Evolutionary conservation across 2,329 filamentous ascomycete species (phyloP).

Genomic region (Bipolaris zeicola): DNA sequence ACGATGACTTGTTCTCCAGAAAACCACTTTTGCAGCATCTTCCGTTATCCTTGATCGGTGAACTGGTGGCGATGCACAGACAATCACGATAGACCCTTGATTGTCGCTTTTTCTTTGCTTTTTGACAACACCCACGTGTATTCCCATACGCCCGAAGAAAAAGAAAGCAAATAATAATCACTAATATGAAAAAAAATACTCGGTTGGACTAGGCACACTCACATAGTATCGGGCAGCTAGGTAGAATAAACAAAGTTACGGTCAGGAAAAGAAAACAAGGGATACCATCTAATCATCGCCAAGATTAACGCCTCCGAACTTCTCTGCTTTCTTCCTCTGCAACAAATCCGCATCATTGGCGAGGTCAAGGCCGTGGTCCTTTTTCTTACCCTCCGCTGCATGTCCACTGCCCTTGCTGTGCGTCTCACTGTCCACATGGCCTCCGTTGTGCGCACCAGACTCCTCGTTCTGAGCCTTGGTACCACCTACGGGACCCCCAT

Average conservation of each 20-base stretch:
- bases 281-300: neutral
- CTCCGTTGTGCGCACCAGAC: neutral
- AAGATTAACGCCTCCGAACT: constrained; percentile 22
- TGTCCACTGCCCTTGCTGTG: neutral
- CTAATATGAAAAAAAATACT: no score
- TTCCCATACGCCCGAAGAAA: no score
- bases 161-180: no score
- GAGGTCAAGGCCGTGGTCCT: neutral
- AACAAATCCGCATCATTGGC: constrained; percentile 7
- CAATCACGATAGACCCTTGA: neutral
- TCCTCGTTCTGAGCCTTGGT: neutral
- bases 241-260: neutral
- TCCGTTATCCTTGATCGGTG: neutral
- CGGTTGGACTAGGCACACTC: no score
- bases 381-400: neutral
- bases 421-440: neutral
- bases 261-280: neutral
- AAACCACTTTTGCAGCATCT: neutral
- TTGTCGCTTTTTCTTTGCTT: no score
- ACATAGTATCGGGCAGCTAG: neutral
- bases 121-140: no score
- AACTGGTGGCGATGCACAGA: neutral
- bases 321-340: constrained; percentile 20
- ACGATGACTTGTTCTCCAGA: neutral
- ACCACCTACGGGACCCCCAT: neutral